phyloP scores from a whole-genome alignment of 768 basidiomycete species.

The Exsudoporus frostii region DNA sequence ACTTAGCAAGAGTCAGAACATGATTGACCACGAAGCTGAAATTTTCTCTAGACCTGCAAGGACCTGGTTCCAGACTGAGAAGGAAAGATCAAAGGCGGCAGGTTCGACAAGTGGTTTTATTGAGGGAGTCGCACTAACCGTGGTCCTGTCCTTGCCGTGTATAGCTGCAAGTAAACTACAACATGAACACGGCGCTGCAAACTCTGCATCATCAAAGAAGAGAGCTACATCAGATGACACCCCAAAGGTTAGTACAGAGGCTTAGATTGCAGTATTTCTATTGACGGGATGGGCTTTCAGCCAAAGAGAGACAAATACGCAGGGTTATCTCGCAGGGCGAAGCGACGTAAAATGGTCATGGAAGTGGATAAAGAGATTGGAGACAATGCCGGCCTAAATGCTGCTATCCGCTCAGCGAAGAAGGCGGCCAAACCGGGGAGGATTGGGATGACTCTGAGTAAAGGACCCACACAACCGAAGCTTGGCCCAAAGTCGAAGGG shows the following conservation, averaged over 20 bases:
- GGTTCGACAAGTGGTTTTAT: slow-evolving; percentile 42
- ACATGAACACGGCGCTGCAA: slow-evolving; percentile 57
- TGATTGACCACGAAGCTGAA: slow-evolving; percentile 89
- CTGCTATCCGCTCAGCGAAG: slow-evolving; percentile 86
- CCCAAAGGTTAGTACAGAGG: slow-evolving; percentile 38
- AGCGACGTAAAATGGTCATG: slow-evolving; percentile 82
- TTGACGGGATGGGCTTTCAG: slow-evolving; percentile 35
- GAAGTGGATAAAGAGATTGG: slow-evolving; percentile 71
- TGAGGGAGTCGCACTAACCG: slow-evolving; percentile 5
- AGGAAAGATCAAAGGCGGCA: slow-evolving; percentile 78
- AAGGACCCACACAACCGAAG: slow-evolving; percentile 30
- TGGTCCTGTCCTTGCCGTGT: neutral
- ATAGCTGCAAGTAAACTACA: slow-evolving; percentile 74
- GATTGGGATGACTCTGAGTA: slow-evolving; percentile 57
- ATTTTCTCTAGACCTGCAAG: slow-evolving; percentile 91
- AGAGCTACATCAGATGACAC: slow-evolving; percentile 29
- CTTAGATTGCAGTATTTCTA: neutral
- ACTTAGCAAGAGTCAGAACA: slow-evolving; percentile 89
- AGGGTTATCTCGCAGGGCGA: slow-evolving; percentile 83
- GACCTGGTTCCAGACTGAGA: slow-evolving; percentile 96
- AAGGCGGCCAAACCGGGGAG: slow-evolving; percentile 70
- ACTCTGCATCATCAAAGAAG: slow-evolving; percentile 38
- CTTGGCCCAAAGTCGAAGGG: slow-evolving; percentile 33
- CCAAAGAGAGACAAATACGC: slow-evolving; percentile 74
- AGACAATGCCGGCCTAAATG: slow-evolving; percentile 53